These are phyloP conservation scores for Diaporthe vaccinii DNA, from an alignment of 2,329 filamentous ascomycete species.

Conservation along the genomic window DNA sequence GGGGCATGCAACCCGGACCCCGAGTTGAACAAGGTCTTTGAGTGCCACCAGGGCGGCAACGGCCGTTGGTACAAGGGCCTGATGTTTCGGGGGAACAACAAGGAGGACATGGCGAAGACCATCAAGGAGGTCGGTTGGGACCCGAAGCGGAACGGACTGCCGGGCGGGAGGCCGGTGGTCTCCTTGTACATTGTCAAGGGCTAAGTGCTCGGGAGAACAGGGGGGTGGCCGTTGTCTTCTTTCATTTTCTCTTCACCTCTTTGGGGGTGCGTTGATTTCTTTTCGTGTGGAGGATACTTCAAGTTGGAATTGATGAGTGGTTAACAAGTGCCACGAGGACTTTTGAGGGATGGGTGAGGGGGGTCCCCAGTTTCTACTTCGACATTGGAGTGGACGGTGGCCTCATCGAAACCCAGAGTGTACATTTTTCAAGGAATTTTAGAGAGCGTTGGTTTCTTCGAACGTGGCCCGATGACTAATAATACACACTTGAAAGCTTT, in stretches of 20 bases:
- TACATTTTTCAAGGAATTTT: not conserved
- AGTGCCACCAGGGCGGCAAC: constrained; percentile 67
- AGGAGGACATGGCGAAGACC: constrained; percentile 61
- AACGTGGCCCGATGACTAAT: not conserved
- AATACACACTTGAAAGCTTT: not conserved
- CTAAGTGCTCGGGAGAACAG: constrained; percentile 44
- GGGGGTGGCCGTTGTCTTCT: not conserved
- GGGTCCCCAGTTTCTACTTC: accelerated
- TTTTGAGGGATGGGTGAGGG: not conserved
- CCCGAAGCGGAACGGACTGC: constrained; percentile 59
- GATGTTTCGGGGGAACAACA: constrained; percentile 63
- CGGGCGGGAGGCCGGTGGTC: constrained; percentile 66
- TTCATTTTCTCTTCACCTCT: not conserved
- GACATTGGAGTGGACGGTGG: not conserved
- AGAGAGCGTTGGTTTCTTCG: not conserved
- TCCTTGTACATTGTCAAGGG: constrained; percentile 72
- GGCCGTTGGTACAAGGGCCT: constrained; percentile 72
- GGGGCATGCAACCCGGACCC: constrained; percentile 65
- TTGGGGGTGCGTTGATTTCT: not conserved
- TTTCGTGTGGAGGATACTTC: not conserved
- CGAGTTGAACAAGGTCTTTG: constrained; percentile 69
- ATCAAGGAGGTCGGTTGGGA: constrained; percentile 73
- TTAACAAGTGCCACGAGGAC: not conserved
- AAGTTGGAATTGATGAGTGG: not conserved
- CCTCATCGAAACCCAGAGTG: not conserved